phyloP scores from a whole-genome alignment of 2,329 filamentous ascomycete genomes.

The Macrophomina tecta region DNA sequence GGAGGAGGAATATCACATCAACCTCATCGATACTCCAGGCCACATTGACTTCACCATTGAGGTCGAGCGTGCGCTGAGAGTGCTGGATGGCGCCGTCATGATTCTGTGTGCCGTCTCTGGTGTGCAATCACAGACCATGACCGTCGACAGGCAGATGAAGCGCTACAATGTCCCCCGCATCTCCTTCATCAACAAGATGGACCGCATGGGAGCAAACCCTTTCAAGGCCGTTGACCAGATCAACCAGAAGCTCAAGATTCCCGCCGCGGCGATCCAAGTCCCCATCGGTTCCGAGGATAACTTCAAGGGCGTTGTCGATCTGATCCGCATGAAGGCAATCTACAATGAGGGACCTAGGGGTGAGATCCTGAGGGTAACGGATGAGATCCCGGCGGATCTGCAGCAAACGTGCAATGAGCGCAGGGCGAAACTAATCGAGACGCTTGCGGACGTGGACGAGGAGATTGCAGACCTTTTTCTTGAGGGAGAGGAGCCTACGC shows the following conservation, averaged over 20 bases:
- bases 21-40: constrained; percentile 96
- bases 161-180: constrained; percentile 95
- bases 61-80: constrained; percentile 91
- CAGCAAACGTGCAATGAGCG: constrained; percentile 80
- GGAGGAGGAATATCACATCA: constrained; percentile 94
- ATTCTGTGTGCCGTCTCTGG: constrained; percentile 97
- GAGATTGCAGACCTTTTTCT: constrained; percentile 96
- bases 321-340: constrained; percentile 89
- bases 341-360: constrained; percentile 87
- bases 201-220: constrained; percentile 96
- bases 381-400: constrained; percentile 83
- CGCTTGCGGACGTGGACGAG: constrained; percentile 94
- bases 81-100: constrained; percentile 97
- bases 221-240: constrained; percentile 98
- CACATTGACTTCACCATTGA: constrained; percentile 99
- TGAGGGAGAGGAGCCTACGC: constrained; percentile 80
- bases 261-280: constrained; percentile 90
- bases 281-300: constrained; percentile 92
- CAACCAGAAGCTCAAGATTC: constrained; percentile 92
- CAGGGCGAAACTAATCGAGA: constrained; percentile 86
- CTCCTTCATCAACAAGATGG: constrained; percentile 99
- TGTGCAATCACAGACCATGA: constrained; percentile 97
- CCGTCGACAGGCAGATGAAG: constrained; percentile 97
- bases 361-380: constrained; percentile 74
- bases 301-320: constrained; percentile 89